Percentiles rank a stretch among this genome's conserved stretches.
These are phyloP conservation scores for Asterionellopsis glacialis DNA, from an alignment of 108 stramenopile species.

Conservation along the genomic window DNA sequence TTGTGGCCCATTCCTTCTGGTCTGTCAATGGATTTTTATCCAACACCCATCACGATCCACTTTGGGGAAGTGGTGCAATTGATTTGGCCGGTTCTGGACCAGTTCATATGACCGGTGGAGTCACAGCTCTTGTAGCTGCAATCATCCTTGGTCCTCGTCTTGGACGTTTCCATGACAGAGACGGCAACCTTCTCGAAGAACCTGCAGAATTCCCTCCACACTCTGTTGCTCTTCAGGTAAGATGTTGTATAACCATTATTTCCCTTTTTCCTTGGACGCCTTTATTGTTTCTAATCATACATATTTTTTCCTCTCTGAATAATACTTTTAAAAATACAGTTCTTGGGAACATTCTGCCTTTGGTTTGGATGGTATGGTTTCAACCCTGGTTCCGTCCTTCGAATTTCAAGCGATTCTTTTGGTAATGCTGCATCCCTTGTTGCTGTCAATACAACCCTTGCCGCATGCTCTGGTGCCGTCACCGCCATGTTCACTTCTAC, in stretches of 20 bases:
- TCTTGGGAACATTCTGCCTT: conserved; percentile 77
- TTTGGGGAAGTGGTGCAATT: conserved; percentile 56
- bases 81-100: conserved; percentile 83
- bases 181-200: conserved; percentile 43
- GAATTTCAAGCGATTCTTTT: conserved; percentile 18
- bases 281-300: too few species aligned
- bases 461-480: conserved; percentile 46
- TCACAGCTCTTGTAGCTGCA: conserved; percentile 56
- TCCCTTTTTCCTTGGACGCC: too few species aligned
- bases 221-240: conserved; percentile 39
- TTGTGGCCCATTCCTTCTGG: conserved; percentile 41
- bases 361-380: conserved; percentile 85
- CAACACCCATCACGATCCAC: conserved; percentile 36
- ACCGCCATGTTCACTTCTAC: conserved; percentile 62
- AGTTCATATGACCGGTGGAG: conserved; percentile 75
- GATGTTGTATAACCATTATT: too few species aligned
- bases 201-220: conserved; percentile 46
- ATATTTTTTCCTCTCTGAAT: too few species aligned
- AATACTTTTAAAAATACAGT: conserved; percentile 16
- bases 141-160: conserved; percentile 61
- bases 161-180: conserved; percentile 54
- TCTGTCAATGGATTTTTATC: conserved; percentile 37
- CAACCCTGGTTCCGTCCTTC: conserved; percentile 64
- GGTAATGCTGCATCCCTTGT: conserved; percentile 55
- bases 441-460: conserved; percentile 75